A percentile compares a stretch with the other conserved stretches of the same genome.
These are phyloP conservation scores for Argentina anserina DNA, from an alignment of 306 rosid species.

Conservation along the genomic window DNA sequence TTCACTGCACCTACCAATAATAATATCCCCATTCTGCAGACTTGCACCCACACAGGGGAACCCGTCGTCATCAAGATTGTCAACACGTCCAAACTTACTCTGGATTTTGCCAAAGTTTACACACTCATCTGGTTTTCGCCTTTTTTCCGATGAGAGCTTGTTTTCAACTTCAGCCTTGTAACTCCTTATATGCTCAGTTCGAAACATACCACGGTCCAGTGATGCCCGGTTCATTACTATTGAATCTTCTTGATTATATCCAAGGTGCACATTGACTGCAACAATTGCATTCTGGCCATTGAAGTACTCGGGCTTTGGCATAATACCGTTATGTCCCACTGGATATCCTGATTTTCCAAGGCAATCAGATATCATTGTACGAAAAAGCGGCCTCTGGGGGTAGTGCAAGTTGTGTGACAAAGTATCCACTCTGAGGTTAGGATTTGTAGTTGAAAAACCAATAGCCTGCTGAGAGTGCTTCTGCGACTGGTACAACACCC, in stretches of 20 bases:
- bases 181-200: constrained; percentile 85
- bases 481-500: constrained; percentile 87
- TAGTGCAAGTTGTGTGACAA: constrained; percentile 76
- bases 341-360: constrained; percentile 60
- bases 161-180: constrained; percentile 88
- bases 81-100: constrained; percentile 86
- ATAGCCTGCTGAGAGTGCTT: constrained; percentile 97
- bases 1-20: constrained; percentile 83
- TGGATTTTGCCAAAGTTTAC: constrained; percentile 80
- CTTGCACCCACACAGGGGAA: constrained; percentile 84
- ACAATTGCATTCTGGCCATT: constrained; percentile 97
- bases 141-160: constrained; percentile 67
- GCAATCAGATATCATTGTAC: constrained; percentile 70
- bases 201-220: constrained; percentile 95
- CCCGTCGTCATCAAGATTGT: constrained; percentile 93
- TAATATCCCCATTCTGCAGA: constrained; percentile 84
- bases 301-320: constrained; percentile 69
- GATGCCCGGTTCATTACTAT: constrained; percentile 95
- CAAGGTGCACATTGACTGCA: constrained; percentile 91
- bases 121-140: constrained; percentile 67
- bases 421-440: constrained; percentile 80
- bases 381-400: constrained; percentile 88
- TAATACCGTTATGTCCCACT: constrained; percentile 31
- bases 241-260: constrained; percentile 96
- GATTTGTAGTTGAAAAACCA: constrained; percentile 73